Base-by-base conservation (phyloP, 2,329 filamentous ascomycete genomes). In the Lojkania enalia region DNA sequence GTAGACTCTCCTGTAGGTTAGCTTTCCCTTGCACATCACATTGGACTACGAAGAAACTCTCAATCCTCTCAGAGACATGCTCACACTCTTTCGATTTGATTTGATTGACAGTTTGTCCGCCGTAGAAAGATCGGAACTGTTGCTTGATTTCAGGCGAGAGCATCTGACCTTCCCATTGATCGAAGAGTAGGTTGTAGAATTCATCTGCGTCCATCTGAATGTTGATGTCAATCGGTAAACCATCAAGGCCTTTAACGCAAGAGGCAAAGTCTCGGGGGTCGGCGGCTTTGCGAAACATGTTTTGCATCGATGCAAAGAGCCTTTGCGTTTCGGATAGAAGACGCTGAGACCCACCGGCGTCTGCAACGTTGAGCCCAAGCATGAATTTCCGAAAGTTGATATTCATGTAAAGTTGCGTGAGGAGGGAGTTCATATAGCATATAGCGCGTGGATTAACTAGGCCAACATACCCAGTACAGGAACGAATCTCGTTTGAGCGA, bases 181-280 rank as follows among this genome's bases (percentile, higher is more conserved):
- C 90, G 58, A 97, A 94, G 0, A 99, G 79, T 3, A 96, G 79
- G 60, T 94, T 96, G 74, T 95, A 97, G 66, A 97, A 99, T 66
- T 96, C 91, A 57, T 97, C 94, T 4, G 96, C 94, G 64, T 99
- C 94, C 89, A 99, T 97, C 69, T 99, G 94, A 47, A 88, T 83
- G 44, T 85, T 83, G 19, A 95, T 85, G 67, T 97, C 90, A 51
- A 99, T 95, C 13, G 82, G 78, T 2, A 84, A 80, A 46, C 90
- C 87, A 25, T 95, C 89, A 46, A 91, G 92, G 0, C 87, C 92
- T 57, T 83, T 86, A 60, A 97, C 89, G 30, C 83, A 85, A 23
- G 78, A 77, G 12, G 94, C 87, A 51, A 95, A 84, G 1, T 77
- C 77, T 39, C 79, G 76, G 0, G 94, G 88, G 50, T 94, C 88